Evolutionary conservation across 257 asterid genomes (phyloP).

Genomic region (Solanum chilense): DNA sequence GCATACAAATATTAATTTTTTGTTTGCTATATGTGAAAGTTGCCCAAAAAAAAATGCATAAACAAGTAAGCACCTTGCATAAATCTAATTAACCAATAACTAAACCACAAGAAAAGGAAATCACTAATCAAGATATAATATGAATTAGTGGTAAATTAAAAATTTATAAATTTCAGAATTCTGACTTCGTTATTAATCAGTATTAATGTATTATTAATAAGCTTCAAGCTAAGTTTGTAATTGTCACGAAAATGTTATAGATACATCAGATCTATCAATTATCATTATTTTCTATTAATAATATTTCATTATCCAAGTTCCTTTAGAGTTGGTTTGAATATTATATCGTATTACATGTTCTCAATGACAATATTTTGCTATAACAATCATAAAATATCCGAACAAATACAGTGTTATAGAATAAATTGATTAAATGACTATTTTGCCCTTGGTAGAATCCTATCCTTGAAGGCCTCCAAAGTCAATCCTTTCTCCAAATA

Average conservation of each 20-base stretch:
- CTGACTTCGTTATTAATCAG: not conserved
- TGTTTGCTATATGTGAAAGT: no score
- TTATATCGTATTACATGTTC: not conserved
- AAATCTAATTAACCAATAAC: not conserved
- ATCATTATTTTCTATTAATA: not conserved
- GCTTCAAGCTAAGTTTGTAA: not conserved
- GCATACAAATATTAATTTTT: no score
- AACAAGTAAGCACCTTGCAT: not conserved
- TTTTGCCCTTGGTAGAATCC: not conserved
- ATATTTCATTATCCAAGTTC: not conserved
- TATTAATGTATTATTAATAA: not conserved
- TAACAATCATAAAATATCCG: not conserved
- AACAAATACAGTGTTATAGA: not conserved
- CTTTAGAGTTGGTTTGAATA: not conserved
- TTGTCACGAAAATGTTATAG: not conserved
- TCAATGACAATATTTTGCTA: not conserved
- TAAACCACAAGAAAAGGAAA: not conserved
- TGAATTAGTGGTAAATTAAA: not conserved
- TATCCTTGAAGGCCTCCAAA: constrained; percentile 25
- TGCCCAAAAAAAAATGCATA: no score
- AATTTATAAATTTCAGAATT: not conserved
- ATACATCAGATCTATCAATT: not conserved
- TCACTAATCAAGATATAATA: not conserved
- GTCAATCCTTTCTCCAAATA: constrained; percentile 48
- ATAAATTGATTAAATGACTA: not conserved